A percentile compares a stretch with the other conserved stretches of the same genome.
Evolutionary conservation across 2,329 filamentous ascomycete genomes (phyloP).

Genomic region (Colletotrichum sp.): DNA sequence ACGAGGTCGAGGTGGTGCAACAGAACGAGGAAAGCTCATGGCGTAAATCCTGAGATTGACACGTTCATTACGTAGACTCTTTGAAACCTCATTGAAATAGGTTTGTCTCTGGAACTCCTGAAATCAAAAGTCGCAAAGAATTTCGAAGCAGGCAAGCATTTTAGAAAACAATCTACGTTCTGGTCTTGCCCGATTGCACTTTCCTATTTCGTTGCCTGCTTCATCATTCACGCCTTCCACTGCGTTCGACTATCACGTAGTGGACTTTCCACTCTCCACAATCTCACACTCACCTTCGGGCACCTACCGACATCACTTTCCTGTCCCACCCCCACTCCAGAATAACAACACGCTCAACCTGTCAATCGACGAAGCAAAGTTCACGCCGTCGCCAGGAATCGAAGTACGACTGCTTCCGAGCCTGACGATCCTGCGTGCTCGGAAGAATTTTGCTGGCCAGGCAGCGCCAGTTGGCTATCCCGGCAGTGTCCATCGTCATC

Average conservation of each 20-base stretch:
- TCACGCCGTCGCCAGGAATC: neutral
- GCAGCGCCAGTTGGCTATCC: too few relatives aligned
- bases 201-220: neutral
- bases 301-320: neutral
- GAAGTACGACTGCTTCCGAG: neutral
- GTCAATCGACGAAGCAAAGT: rapidly evolving
- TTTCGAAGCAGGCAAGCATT: rapidly evolving
- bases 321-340: rapidly evolving
- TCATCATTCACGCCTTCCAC: neutral
- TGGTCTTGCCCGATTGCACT: neutral
- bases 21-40: neutral
- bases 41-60: neutral
- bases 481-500: neutral
- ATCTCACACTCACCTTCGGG: neutral
- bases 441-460: rapidly evolving
- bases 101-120: rapidly evolving
- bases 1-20: rapidly evolving
- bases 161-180: neutral
- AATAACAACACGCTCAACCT: neutral
- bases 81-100: too few relatives aligned
- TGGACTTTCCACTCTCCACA: neutral
- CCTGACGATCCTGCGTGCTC: neutral
- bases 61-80: neutral
- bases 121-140: neutral
- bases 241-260: neutral